Evolutionary conservation across 164 flowering plant species (phyloP).

Genomic region (Warburgia ugandensis): DNA sequence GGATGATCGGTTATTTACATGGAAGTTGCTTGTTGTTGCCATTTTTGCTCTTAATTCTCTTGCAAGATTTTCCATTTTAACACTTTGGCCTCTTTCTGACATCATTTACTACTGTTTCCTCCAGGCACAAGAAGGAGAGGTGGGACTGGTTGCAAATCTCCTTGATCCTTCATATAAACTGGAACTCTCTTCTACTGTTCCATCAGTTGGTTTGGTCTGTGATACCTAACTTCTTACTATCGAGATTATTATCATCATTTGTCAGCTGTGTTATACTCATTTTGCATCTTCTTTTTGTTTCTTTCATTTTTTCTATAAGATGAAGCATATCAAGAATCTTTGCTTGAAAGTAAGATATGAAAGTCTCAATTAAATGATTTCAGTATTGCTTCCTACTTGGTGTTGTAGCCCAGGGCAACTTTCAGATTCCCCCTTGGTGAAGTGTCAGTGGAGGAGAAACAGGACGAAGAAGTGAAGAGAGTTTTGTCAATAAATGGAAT

Average conservation of each 20-base stretch:
- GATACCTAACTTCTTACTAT: no score
- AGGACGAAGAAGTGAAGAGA: constrained; percentile 57
- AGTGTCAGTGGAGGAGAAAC: constrained; percentile 71
- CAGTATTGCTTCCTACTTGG: no score
- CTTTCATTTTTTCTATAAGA: no score
- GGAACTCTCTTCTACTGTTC: constrained; percentile 65
- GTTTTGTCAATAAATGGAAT: constrained; percentile 52
- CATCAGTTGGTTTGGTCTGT: constrained; percentile 73
- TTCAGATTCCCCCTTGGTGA: constrained; percentile 79
- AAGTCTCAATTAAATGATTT: no score
- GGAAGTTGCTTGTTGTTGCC: no score
- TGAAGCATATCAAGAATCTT: no score
- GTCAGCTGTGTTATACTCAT: no score
- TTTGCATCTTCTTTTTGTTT: no score
- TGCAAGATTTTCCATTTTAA: neutral
- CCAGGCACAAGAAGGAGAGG: constrained; percentile 78
- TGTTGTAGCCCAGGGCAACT: constrained; percentile 80
- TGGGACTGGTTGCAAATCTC: constrained; percentile 60
- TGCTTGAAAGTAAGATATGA: no score
- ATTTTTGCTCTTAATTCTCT: neutral
- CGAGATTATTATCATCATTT: no score
- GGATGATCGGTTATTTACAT: no score
- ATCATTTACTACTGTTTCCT: neutral
- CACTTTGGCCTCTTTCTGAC: neutral
- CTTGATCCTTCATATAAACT: constrained; percentile 60